Conservation (phyloP, 257 asterid genomes). For the Petrea volubilis region DNA sequence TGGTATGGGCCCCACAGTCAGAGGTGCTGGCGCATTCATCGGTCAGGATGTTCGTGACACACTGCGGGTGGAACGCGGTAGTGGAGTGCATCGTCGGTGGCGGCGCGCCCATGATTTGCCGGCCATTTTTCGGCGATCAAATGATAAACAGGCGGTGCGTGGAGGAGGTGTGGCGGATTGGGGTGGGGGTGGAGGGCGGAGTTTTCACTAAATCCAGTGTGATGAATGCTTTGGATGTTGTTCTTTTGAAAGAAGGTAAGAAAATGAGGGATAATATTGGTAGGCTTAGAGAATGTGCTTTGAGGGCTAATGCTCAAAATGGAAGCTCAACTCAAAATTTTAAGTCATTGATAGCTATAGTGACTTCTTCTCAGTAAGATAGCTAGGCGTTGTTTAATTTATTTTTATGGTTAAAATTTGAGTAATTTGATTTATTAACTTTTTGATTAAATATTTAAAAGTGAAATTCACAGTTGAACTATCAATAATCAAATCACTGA, state of each 20-base stretch:
- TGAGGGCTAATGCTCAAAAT: constrained; percentile 38
- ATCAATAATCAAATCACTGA: too few relatives aligned
- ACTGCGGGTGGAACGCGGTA: too few relatives aligned
- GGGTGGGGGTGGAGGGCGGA: constrained; percentile 51
- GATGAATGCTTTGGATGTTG: constrained; percentile 36
- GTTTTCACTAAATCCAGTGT: constrained; percentile 30
- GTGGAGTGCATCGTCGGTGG: constrained; percentile 60
- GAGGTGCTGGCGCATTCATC: constrained; percentile 45
- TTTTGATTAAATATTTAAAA: too few relatives aligned
- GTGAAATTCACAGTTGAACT: too few relatives aligned
- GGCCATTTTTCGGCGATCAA: constrained; percentile 67
- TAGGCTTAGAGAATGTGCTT: constrained; percentile 35
- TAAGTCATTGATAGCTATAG: constrained; percentile 29
- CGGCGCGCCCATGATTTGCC: constrained; percentile 61
- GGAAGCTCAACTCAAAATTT: constrained; percentile 48
- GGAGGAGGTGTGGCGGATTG: constrained; percentile 54
- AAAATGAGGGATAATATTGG: constrained; percentile 37
- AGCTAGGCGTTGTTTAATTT: too few relatives aligned
- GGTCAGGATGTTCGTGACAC: constrained; percentile 49
- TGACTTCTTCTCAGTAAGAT: not conserved
- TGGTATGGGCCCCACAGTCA: constrained; percentile 60
- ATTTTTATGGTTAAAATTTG: too few relatives aligned
- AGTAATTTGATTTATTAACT: too few relatives aligned
- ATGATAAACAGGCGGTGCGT: constrained; percentile 50
- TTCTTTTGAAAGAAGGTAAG: constrained; percentile 30